Evolutionary conservation across 441 rosid species (phyloP), one percentile per base, ranked within the genome.

Genomic region (Adansonia rubrostipa): DNA sequence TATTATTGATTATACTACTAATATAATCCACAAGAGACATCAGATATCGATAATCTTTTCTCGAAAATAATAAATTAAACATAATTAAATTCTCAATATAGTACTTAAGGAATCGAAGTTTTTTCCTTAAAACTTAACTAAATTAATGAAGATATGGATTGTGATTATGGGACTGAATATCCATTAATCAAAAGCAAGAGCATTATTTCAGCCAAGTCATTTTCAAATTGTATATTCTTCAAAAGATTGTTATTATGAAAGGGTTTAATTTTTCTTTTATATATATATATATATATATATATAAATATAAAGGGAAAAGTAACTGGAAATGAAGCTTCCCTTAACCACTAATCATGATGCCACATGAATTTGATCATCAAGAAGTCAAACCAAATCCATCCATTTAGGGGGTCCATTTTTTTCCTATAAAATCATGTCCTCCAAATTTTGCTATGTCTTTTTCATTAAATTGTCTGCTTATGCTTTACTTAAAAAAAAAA

Each of bases 361-460:
- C 85, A 83, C 85, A 82, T 82, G 82, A n/a, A 63, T 67, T 5
- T 81, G 20, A 65, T 78, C 84, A 72, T 74, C 70, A 73, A 5
- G 60, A 82, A 81, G 87, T 80, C 87, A 85, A 79, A 85, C 78
- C 84, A 76, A 83, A 78, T 80, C 81, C 83, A 86, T 81, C 80
- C 86, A 65, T 67, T 67, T 71, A 61, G n/a, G 28, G 28, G 80
- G 86, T 73, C 86, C 86, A 79, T 15, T 3, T 76, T 33, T 24
- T 24, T 24, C 28, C 28, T 1, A 24, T 24, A 24, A 24, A 24
- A 24, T 24, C 28, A 24, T 24, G 28, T 24, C 28, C 28, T 24
- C 28, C 28, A 40, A 65, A 65, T 2, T 66, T 57, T 76, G 15
- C 63, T 63, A 17, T 0, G 28, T 24, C 11, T 57, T 62, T 57